Conservation (phyloP, 345 rosid species). For the Carallia brachiata region DNA sequence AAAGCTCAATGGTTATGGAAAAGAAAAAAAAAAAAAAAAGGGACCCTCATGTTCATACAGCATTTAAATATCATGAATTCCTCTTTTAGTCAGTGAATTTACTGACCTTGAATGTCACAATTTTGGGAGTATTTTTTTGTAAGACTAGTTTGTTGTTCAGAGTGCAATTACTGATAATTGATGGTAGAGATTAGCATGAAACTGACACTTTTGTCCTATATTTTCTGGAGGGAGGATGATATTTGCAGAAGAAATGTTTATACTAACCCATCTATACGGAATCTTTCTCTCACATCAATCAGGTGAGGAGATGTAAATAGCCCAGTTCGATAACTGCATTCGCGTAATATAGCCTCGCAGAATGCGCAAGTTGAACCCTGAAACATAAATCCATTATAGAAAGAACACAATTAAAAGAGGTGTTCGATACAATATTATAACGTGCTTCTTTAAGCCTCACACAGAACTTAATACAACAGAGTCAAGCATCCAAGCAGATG, state of each 20-base stretch:
- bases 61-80: not conserved
- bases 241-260: not conserved
- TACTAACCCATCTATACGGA: slow-evolving; percentile 75
- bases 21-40: too few species aligned
- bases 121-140: not conserved
- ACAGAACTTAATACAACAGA: not conserved
- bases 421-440: not conserved
- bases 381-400: slow-evolving; percentile 15
- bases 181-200: not conserved
- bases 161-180: not conserved
- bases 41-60: not conserved
- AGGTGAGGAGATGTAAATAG: slow-evolving; percentile 89
- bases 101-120: not conserved
- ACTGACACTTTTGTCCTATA: not conserved
- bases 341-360: slow-evolving; percentile 77
- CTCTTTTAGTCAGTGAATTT: not conserved
- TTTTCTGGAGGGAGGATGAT: not conserved
- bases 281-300: slow-evolving; percentile 91
- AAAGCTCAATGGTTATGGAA: not conserved
- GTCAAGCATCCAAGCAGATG: not conserved
- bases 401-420: not conserved
- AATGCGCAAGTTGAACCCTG: slow-evolving; percentile 97
- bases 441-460: not conserved
- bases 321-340: slow-evolving; percentile 79
- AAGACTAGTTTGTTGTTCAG: not conserved